These are phyloP conservation scores for Cocos nucifera DNA, from an alignment of 176 grass and related monocot genomes.

Conservation along the genomic window DNA sequence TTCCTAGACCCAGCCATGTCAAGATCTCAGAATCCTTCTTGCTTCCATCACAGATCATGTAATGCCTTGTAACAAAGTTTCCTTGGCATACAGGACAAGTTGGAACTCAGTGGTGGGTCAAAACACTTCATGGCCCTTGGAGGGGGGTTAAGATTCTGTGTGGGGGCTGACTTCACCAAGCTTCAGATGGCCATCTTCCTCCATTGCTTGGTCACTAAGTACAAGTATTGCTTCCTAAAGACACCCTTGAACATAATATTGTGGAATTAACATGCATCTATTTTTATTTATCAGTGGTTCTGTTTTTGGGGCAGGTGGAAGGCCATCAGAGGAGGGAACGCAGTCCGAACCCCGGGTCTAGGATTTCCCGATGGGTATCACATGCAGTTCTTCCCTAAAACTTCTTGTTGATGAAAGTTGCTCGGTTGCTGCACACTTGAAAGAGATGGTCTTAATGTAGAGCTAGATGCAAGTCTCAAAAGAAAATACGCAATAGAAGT, in stretches of 20 bases:
- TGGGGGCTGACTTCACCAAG: conserved; percentile 60
- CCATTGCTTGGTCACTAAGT: conserved; percentile 63
- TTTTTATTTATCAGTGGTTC: neutral
- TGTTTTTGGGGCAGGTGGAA: conserved; percentile 30
- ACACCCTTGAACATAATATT: no score
- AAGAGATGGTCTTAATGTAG: neutral
- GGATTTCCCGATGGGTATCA: conserved; percentile 70
- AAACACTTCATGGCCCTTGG: conserved; percentile 79
- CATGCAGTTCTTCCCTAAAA: conserved; percentile 47
- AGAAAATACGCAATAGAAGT: no score
- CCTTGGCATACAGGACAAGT: conserved; percentile 23
- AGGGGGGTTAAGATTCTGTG: conserved; percentile 60
- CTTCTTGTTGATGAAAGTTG: conserved; percentile 9
- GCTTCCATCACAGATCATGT: no score
- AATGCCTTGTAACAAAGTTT: conserved; percentile 7
- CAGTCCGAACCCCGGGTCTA: conserved; percentile 63
- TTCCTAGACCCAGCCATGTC: no score
- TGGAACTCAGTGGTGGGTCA: conserved; percentile 39
- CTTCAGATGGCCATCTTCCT: conserved; percentile 76
- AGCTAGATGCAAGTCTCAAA: no score
- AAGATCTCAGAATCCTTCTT: no score
- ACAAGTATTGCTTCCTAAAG: conserved; percentile 38
- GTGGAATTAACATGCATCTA: no score
- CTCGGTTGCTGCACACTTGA: neutral
- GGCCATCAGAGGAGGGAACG: conserved; percentile 68